Base-by-base conservation (phyloP, 2,329 filamentous ascomycete genomes). In the Fusarium ramigenum region DNA sequence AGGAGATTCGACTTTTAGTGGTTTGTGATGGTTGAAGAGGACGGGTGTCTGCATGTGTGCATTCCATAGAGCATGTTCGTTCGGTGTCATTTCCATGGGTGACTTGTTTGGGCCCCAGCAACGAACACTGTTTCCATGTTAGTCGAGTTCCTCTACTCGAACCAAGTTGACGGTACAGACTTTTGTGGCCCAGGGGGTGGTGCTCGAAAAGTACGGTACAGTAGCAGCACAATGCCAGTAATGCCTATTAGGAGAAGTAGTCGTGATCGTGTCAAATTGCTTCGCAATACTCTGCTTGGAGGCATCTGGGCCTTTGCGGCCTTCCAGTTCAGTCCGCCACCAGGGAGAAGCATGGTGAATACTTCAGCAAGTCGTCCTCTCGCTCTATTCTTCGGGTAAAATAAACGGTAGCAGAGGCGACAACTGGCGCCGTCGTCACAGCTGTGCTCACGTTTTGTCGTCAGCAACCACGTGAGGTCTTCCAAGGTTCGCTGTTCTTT, bases 81-180 rank as follows among this genome's bases (percentile, higher is more conserved):
- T 98, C 63, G 92, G 86, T 46, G 93, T 90, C 94, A 99, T 97
- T 74, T 96, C 91, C 91, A 97, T 97, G 60, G 96, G 96, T n/a
- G 96, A 90, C 86, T 97, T 98, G 30, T 93, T 90, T 19, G 96
- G 96, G 18, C 96, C 96, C 89, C 95, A 98, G 86, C 96, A 99
- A 85, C 97, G 97, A 84, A 97, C 98, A 84, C 96, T 98, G 79
- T 72, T 72, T 42, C 46, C 37, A 49, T 59, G 73, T 75, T 57
- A 77, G 67, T 47, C 40, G 66, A 23, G 37, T 28, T 19, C 52
- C 39, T 72, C 88, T 78, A 25, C n/a, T n/a, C 21, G 19, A 40
- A 21, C 52, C 44, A 11, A 46, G 40, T 57, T 40, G 50, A 40
- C 36, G 25, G n/a, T 52, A 49, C 66, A 53, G 87, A 98, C 96